Base-by-base conservation (phyloP, 2,329 filamentous ascomycete species). In the Nemania diffusa region DNA sequence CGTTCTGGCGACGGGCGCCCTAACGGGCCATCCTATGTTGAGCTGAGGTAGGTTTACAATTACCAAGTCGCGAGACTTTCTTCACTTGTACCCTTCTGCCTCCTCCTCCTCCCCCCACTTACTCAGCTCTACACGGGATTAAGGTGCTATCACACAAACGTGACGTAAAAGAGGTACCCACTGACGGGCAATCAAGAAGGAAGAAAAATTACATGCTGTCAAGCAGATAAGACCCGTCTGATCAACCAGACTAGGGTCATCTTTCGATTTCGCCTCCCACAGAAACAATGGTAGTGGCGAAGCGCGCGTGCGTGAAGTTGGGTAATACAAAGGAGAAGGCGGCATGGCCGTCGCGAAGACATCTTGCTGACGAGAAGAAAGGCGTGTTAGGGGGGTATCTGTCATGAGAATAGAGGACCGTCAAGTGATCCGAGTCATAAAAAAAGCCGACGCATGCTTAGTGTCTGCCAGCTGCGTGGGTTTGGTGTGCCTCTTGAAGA, bases 401-500 rank as follows among this genome's bases (percentile, higher is more conserved):
- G 70, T 74, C 72, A 68, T 74, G 69, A 72, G 69, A n/a, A n/a
- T 65, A 62, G 66, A 72, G 68, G 68, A 62, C 34, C 60, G 64
- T 44, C 53, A 61, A 66, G 65, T 20, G 48, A 40, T 50, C 67
- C 32, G 26, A 57, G 40, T 59, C 32, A 58, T 61, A 34, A 61
- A 32, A 61, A 59, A 34, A 53, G 64, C 50, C 37, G 62, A 57
- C 42, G 48, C 29, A 48, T 51, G 37, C 65, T 73, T 73, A 80
- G 62, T 78, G 77, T 57, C 76, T 72, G 44, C 75, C 76, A 6
- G 75, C 73, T 13, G 69, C 74, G 65, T 82, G 79, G 57, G 60
- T 76, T 62, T 78, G 75, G 62, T 82, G 79, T 20, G 81, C 81
- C 57, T 82, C 80, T 76, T 80, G 79, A 17, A 84, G 81, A 71